These are phyloP conservation scores for Inonotus obliquus DNA, from an alignment of 1,284 basidiomycete species.

Conservation along the genomic window DNA sequence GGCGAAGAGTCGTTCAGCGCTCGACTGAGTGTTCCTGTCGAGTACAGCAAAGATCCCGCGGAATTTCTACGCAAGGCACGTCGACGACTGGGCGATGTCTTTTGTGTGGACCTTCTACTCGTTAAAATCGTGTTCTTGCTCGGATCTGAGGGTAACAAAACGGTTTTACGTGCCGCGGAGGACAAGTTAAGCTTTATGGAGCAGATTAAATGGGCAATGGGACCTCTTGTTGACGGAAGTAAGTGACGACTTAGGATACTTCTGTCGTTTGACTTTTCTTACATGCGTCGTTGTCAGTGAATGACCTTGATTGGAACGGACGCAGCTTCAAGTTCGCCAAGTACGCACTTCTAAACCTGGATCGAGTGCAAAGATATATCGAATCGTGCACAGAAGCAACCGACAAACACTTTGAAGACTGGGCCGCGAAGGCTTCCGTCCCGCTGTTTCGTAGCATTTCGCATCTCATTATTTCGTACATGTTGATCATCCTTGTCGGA, in stretches of 20 bases:
- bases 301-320: conserved; percentile 8
- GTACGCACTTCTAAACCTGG: conserved; percentile 2
- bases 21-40: conserved; percentile 13
- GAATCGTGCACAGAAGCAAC: background rate
- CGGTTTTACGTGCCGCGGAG: conserved; percentile 10
- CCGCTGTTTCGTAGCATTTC: conserved; percentile 16
- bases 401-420: conserved; percentile 11
- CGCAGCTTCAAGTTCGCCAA: conserved; percentile 11
- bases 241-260: background rate
- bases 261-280: no score
- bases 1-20: conserved; percentile 4
- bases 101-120: conserved; percentile 14
- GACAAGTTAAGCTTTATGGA: conserved; percentile 13
- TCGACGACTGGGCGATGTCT: conserved; percentile 16
- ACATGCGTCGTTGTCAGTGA: background rate
- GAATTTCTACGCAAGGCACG: conserved; percentile 13
- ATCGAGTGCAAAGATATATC: background rate
- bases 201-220: conserved; percentile 10
- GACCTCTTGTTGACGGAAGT: no score
- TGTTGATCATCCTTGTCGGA: conserved; percentile 8
- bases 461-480: conserved; percentile 8
- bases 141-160: conserved; percentile 13
- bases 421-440: conserved; percentile 2
- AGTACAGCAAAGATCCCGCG: conserved; percentile 14
- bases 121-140: conserved; percentile 15